Evolutionary conservation across 768 basidiomycete genomes (phyloP), one percentile per base, ranked within the genome.

Genomic region (Sarcomyxa edulis): DNA sequence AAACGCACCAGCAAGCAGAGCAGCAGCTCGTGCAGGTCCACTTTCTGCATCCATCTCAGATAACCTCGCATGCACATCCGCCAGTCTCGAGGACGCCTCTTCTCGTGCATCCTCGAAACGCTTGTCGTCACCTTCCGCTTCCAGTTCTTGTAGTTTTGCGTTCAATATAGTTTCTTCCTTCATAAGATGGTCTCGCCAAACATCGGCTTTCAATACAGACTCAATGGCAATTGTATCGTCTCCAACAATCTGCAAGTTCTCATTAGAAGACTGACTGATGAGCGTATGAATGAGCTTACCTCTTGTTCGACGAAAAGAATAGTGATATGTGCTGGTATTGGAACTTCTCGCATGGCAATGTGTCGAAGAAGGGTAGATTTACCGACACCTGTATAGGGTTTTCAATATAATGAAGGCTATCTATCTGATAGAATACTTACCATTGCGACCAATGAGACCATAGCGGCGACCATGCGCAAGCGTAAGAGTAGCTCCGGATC

Each of bases 1-100:
- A 27, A 3, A 48, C 60, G 39, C 48, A 85, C 87, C 95, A 15
- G 92, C 91, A 19, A 97, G 70, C 18, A 99, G 65, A 14, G 88
- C 74, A 10, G 91, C 90, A 15, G 95, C 94, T 32, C 96, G 66
- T 6, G 91, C 84, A n/a, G 96, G 96, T 3, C 93, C 96, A 55
- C 87, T 95, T 55, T 89, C 95, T 3, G 95, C 95, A 48, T 99
- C 96, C 83, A 99, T 98, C 34, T 99, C 96, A n/a, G 92, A 81
- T 32, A 98, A 62, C 32, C 85, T 76, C 32, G 84, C 67, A 55
- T 98, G 96, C 5, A 96, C 86, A 46, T 99, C 95, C 2, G 86
- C 81, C 22, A 98, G 58, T 38, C 93, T 72, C 6, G 76, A 69
- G 2, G 84, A 79, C 2, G 88, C 72, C 47, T 94, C 94, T 52